phyloP scores from a whole-genome alignment of 2,329 filamentous ascomycete genomes.

The Drechslerella dactyloides region DNA sequence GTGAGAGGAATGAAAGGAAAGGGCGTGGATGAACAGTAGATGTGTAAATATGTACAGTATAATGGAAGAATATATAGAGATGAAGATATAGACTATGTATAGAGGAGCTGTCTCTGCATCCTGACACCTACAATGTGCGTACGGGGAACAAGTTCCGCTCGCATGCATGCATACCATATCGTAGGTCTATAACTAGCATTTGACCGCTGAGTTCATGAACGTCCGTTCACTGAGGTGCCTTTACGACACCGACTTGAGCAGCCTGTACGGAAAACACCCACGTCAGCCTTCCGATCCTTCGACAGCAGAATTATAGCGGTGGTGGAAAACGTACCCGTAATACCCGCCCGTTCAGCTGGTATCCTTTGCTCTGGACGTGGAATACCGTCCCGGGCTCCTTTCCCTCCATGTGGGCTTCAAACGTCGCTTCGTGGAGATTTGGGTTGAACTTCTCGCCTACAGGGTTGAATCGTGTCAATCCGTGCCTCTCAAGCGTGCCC shows the following conservation, averaged over 20 bases:
- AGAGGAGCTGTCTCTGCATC: constrained; percentile 12
- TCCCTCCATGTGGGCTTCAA: constrained; percentile 84
- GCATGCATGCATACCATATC: not conserved
- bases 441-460: constrained; percentile 88
- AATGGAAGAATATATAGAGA: constrained; percentile 31
- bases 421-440: constrained; percentile 94
- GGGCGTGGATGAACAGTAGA: constrained; percentile 1
- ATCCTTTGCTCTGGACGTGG: constrained; percentile 93
- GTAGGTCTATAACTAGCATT: no score
- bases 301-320: not conserved
- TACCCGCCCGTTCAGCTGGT: constrained; percentile 87
- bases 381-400: constrained; percentile 93
- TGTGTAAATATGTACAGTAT: constrained; percentile 51
- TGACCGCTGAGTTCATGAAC: no score
- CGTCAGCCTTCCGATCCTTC: constrained; percentile 7
- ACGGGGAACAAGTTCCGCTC: no score
- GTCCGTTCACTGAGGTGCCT: constrained; percentile 11
- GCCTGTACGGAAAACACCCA: constrained; percentile 22
- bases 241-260: constrained; percentile 41
- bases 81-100: constrained; percentile 29
- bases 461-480: constrained; percentile 86
- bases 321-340: constrained; percentile 67
- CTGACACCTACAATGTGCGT: not conserved
- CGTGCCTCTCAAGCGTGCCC: constrained; percentile 88
- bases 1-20: constrained; percentile 9